Base-by-base conservation (phyloP, 768 basidiomycete species). In the Terana coerulea region DNA sequence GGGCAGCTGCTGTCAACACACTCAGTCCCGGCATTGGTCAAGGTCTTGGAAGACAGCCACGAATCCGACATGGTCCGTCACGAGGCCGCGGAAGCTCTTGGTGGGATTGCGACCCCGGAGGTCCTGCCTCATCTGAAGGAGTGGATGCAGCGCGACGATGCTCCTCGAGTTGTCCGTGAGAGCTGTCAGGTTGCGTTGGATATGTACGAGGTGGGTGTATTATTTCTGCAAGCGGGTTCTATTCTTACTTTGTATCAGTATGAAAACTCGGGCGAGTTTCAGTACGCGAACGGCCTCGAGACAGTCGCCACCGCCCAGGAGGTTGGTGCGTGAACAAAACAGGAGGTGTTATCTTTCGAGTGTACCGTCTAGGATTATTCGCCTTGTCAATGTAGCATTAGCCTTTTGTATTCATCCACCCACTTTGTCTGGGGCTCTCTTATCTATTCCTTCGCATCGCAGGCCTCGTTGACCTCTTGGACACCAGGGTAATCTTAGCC, bases 51-150 rank as follows among this genome's bases (percentile, higher is more conserved):
- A 57, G 72, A 93, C 57, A 49, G 66, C 1, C 64, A 71, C 1
- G 97, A 98, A 68, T 86, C 86, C 10, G 92, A 94, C 51, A 98
- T 99, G 95, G 97, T 99, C 9, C 82, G 97, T 28, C 97, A 99
- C 60, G 97, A 99, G 68, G 97, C 95, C 22, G 97, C 97, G 3
- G 97, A 99, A 68, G 97, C 97, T 6, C 78, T 99, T 0, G 97
- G 97, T n/a, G 92, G 95, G 4, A 98, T 99, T 51, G 95, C 87
- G 24, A 92, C 88, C 2, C 90, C 91, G 0, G 93, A 95, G 48
- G 94, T 97, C 3, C 75, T 98, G 29, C 86, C 88, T 1, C 78
- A 93, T 56, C 72, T 99, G 31, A 81, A 83, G 58, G 88, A 94
- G 65, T 97, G 92, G 85, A 83, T 88, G 75, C 69, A 67, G 21